Base-by-base conservation (phyloP, 805 yeast genomes). In the Kazachstania viticola region DNA sequence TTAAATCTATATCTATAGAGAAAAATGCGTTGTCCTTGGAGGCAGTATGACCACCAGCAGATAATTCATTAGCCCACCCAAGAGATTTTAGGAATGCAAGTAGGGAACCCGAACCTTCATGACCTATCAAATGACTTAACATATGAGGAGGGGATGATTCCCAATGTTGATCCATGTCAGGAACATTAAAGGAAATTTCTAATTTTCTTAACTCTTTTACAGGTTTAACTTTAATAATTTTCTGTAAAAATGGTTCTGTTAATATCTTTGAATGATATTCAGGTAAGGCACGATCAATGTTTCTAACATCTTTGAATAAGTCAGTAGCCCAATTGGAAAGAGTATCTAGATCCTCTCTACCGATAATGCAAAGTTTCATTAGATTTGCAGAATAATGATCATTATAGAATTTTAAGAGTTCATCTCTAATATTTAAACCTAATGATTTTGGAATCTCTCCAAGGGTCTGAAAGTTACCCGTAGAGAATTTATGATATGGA, bases 61-160 rank as follows among this genome's bases (percentile, higher is more conserved):
- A 72, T 32, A 88, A 64, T 13, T 71, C 77, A 42, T 72, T 79
- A 5, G 88, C 94, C 84, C 87, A 81, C 11, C 87, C 80, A 40
- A 69, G 61, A 21, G 60, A 51, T 57, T 84, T 88, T 42, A 88
- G 68, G 41, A 65, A 68, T 34, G 75, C 70, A 22, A 84, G 63
- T 14, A 88, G 54, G 2, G 95, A 84, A 2, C 97, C 97, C 30
- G 76, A 67, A 29, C 91, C 81, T 60, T 88, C 98, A 55, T 88
- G 97, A 25, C 97, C 97, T 29, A 88, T 60, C 32, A 91, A 62
- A 54, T 91, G 96, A 14, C 87, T 72, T 42, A 62, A 69, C 55
- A 84, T 80, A 34, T 67, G 71, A 5, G 71, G 66, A 0, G 96
- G 94, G 43, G 73, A 73, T 16, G 69, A 66, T 33, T 69, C 68